Evolutionary conservation across 2,329 filamentous ascomycete genomes (phyloP).

Genomic region (Sclerotinia subarctica): DNA sequence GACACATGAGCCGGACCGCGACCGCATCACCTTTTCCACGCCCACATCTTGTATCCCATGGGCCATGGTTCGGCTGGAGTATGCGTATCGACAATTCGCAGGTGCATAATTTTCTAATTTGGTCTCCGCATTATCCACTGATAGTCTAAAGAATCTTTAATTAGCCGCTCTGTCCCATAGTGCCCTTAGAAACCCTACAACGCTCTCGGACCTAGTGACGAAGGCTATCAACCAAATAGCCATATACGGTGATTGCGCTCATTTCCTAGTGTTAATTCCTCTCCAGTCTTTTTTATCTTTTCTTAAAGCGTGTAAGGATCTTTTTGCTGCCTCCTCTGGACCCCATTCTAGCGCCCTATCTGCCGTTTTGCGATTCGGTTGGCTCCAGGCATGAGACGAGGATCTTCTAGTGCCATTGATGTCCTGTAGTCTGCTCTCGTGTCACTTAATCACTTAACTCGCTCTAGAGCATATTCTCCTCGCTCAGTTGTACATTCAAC

Average conservation of each 20-base stretch:
- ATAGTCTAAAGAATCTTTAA: constrained; percentile 43
- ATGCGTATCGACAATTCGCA: constrained; percentile 33
- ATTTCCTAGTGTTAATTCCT: constrained; percentile 34
- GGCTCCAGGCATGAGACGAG: constrained; percentile 12
- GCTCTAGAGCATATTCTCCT: constrained; percentile 16
- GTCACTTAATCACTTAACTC: constrained; percentile 9
- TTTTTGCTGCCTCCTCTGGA: constrained; percentile 33
- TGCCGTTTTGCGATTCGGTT: constrained; percentile 17
- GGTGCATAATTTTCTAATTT: constrained; percentile 33
- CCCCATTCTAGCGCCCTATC: constrained; percentile 35
- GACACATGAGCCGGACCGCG: constrained; percentile 44
- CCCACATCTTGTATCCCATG: constrained; percentile 33
- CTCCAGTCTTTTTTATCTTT: constrained; percentile 26
- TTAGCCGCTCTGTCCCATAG: constrained; percentile 44
- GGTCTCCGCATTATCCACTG: constrained; percentile 41
- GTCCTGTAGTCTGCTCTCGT: constrained; percentile 27
- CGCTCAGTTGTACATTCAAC: constrained; percentile 28
- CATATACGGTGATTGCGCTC: constrained; percentile 40
- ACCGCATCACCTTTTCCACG: constrained; percentile 44
- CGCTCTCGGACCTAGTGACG: constrained; percentile 24
- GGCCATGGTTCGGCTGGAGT: constrained; percentile 43
- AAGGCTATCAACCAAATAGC: constrained; percentile 38
- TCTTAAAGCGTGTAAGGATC: constrained; percentile 31
- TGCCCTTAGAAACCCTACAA: constrained; percentile 24
- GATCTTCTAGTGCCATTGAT: constrained; percentile 19